These are phyloP conservation scores for Phytophthora meadii DNA, from an alignment of 352 stramenopile species.

Conservation along the genomic window DNA sequence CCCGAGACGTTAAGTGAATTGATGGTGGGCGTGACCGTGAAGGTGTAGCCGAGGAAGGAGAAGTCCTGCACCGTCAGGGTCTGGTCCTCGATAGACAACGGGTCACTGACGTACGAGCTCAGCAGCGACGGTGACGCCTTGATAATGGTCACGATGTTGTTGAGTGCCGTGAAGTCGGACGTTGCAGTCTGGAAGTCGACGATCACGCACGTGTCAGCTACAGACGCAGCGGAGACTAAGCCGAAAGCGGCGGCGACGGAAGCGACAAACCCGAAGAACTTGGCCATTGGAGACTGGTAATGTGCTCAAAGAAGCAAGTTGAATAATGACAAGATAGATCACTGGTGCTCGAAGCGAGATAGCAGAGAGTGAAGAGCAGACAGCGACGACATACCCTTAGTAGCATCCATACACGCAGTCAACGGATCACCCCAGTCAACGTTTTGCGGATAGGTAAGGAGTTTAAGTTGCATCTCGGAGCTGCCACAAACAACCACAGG, in stretches of 20 bases:
- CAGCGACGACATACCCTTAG: conserved; percentile 7
- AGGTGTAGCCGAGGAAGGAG: conserved; percentile 58
- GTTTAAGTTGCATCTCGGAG: conserved; percentile 10
- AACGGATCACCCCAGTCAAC: conserved; percentile 25
- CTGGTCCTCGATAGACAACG: conserved; percentile 46
- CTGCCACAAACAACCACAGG: conserved; percentile 20
- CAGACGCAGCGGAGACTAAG: conserved; percentile 25
- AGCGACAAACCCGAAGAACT: conserved; percentile 28
- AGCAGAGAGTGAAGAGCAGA: conserved; percentile 16
- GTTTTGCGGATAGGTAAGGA: conserved; percentile 26
- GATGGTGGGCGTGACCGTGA: conserved; percentile 60
- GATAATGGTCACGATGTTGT: conserved; percentile 54
- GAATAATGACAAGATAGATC: conserved; percentile 23
- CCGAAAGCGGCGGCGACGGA: conserved; percentile 15
- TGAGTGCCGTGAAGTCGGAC: conserved; percentile 55
- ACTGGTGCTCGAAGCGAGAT: conserved; percentile 1
- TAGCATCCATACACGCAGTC: conserved; percentile 11
- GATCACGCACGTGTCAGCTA: conserved; percentile 44
- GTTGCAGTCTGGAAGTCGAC: conserved; percentile 52
- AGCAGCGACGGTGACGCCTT: conserved; percentile 43
- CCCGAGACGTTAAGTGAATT: conserved; percentile 52
- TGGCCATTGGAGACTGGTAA: conserved; percentile 29
- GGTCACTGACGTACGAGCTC: conserved; percentile 47
- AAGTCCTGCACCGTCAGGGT: conserved; percentile 52
- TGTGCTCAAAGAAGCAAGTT: conserved; percentile 38